Evolutionary conservation across 1,139 yeast genomes (phyloP).

Genomic region (Chernovozyma aurita): DNA sequence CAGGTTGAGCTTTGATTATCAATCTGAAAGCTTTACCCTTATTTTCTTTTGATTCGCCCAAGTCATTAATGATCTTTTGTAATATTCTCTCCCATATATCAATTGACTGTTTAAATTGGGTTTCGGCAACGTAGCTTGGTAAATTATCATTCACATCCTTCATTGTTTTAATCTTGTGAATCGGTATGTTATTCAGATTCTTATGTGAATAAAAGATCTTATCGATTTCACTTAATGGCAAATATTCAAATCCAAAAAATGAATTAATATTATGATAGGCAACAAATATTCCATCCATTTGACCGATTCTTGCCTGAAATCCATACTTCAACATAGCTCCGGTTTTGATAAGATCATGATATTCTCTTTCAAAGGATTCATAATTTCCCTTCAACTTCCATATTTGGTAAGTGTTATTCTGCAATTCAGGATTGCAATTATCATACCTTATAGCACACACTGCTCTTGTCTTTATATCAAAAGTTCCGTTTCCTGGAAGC

Average conservation of each 20-base stretch:
- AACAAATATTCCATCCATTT: slow-evolving; percentile 93
- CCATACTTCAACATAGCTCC: slow-evolving; percentile 77
- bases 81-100: slow-evolving; percentile 53
- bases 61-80: slow-evolving; percentile 29
- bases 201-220: slow-evolving; percentile 26
- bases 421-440: slow-evolving; percentile 53
- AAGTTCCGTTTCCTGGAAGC: slow-evolving; percentile 87
- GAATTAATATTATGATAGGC: slow-evolving; percentile 83
- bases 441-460: slow-evolving; percentile 83
- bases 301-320: slow-evolving; percentile 89
- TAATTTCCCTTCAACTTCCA: slow-evolving; percentile 54
- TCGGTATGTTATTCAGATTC: slow-evolving; percentile 5
- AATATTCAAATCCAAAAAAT: slow-evolving; percentile 86
- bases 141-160: slow-evolving; percentile 24
- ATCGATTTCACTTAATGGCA: slow-evolving; percentile 74
- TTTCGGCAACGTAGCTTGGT: slow-evolving; percentile 58
- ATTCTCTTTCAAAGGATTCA: slow-evolving; percentile 81
- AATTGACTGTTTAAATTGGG: slow-evolving; percentile 66
- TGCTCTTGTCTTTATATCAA: slow-evolving; percentile 90
- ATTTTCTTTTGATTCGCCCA: slow-evolving; percentile 12
- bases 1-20: slow-evolving; percentile 16
- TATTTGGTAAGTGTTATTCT: slow-evolving; percentile 62
- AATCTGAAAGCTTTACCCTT: slow-evolving; percentile 26
- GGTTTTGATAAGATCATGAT: slow-evolving; percentile 67
- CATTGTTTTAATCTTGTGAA: slow-evolving; percentile 21